Base-by-base conservation (phyloP, 345 rosid genomes). In the Eucalyptus erythrocorys region DNA sequence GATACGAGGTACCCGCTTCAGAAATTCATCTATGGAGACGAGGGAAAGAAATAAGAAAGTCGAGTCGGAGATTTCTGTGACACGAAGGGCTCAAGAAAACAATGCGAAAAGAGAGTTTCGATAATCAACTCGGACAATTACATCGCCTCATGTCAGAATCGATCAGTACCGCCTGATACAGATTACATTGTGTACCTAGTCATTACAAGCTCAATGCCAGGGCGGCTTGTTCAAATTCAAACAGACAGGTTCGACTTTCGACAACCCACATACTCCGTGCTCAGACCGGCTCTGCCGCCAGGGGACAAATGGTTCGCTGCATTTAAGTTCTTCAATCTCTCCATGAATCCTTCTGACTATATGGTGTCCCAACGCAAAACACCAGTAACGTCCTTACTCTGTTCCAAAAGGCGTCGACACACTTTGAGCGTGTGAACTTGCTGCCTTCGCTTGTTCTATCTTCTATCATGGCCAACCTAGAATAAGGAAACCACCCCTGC, bases 341-440 rank as follows among this genome's bases (percentile, higher is more conserved):
- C 47, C 87, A 86, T 32, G 47, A 53, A 86, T 50, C 87, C 53
- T 86, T 86, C 61, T 34, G 59, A 86, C 87, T 32, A 79, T 87
- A 84, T 48, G 90, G 90, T 81, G 87, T 88, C 86, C 91, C 85
- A 68, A 92, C 92, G 86, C 92, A 90, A 64, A 94, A 87, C 82
- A 89, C 88, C 27, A 95, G 85, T 55, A 95, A 89, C 88, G 93
- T 93, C 89, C 91, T 92, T 84, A 93, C 79, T 87, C 90, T 88
- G 45, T 76, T 53, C 66, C 91, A 90, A 71, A 94, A 88, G 86
- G 90, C 88, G 68, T 89, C 89, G 5, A 87, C 76, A 51, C 91
- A 90, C 85, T 85, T 90, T 47, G 94, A 89, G 15, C 89, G 88
- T 59, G 88, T 86, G 80, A 81, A 34, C 43, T 51, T 90, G 61